Conservation (phyloP, 805 yeast species). For the Ogataea paradorogensis region DNA sequence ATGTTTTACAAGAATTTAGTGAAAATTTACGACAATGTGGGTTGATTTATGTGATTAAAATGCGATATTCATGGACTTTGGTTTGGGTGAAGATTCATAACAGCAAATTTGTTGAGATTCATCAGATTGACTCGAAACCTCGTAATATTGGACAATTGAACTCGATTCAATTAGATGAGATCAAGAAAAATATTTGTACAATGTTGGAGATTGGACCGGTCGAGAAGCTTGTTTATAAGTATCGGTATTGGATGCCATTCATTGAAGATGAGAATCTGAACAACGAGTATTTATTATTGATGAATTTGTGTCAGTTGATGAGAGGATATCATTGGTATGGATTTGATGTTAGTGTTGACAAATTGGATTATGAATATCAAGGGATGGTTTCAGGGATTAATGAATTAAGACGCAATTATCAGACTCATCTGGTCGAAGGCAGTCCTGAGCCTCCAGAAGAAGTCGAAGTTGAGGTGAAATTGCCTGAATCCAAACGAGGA, state of each 20-base stretch:
- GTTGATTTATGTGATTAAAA: constrained; percentile 22
- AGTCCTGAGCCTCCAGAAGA: constrained; percentile 11
- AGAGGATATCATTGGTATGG: constrained; percentile 24
- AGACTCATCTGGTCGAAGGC: constrained; percentile 5
- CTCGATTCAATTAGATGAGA: constrained; percentile 15
- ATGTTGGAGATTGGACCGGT: constrained; percentile 15
- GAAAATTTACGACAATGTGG: constrained; percentile 17
- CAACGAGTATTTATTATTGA: constrained; percentile 17
- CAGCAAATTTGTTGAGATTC: constrained; percentile 17
- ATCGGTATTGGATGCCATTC: constrained; percentile 21
- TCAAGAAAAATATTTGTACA: constrained; percentile 14
- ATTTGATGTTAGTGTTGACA: constrained; percentile 15
- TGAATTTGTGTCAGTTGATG: constrained; percentile 17
- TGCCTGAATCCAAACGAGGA: constrained; percentile 6
- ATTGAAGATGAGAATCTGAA: constrained; percentile 23
- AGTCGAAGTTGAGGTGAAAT: constrained; percentile 1
- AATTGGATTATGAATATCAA: constrained; percentile 6
- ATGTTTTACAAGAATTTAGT: neutral
- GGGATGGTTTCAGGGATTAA: constrained; percentile 1
- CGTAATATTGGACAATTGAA: constrained; percentile 16
- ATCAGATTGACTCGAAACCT: constrained; percentile 26
- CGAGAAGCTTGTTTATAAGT: constrained; percentile 16
- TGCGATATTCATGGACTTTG: constrained; percentile 24
- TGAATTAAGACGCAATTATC: constrained; percentile 5
- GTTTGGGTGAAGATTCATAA: constrained; percentile 27